These are phyloP conservation scores for Leptosphaerulina australis DNA, from an alignment of 2,329 filamentous ascomycete species.

Conservation along the genomic window DNA sequence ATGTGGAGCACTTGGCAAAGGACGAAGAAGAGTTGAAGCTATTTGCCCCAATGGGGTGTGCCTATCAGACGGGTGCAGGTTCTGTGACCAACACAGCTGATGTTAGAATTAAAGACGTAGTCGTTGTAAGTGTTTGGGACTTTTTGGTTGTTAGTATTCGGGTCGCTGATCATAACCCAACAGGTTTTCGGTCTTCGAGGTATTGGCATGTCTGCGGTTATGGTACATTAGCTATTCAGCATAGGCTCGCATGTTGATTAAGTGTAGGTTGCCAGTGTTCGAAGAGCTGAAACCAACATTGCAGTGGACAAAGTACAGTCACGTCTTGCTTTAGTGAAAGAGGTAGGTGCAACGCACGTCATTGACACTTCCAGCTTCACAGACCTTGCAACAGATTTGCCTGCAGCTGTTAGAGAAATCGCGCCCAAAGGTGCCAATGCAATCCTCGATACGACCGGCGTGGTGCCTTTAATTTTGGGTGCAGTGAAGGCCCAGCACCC, in stretches of 20 bases:
- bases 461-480: conserved; percentile 51
- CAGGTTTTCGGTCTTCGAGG: conserved; percentile 52
- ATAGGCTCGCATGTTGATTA: neutral
- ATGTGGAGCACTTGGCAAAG: conserved; percentile 48
- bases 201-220: conserved; percentile 56
- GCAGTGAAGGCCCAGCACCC: conserved; percentile 52
- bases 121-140: conserved; percentile 41
- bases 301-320: conserved; percentile 45
- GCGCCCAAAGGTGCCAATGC: conserved; percentile 52
- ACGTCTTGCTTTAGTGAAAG: conserved; percentile 46
- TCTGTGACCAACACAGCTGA: conserved; percentile 48
- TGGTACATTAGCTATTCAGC: conserved; percentile 27
- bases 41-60: conserved; percentile 55
- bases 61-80: conserved; percentile 55
- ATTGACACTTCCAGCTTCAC: conserved; percentile 42
- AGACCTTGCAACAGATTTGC: conserved; percentile 32
- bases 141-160: too few relatives aligned
- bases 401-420: conserved; percentile 45
- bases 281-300: conserved; percentile 45
- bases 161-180: too few relatives aligned
- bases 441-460: conserved; percentile 59
- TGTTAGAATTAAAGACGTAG: conserved; percentile 44
- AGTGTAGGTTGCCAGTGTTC: conserved; percentile 53
- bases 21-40: conserved; percentile 51
- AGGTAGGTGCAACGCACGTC: conserved; percentile 49